Conservation (phyloP, 1,284 basidiomycete genomes). For the Pulchroboletus neoregius region DNA sequence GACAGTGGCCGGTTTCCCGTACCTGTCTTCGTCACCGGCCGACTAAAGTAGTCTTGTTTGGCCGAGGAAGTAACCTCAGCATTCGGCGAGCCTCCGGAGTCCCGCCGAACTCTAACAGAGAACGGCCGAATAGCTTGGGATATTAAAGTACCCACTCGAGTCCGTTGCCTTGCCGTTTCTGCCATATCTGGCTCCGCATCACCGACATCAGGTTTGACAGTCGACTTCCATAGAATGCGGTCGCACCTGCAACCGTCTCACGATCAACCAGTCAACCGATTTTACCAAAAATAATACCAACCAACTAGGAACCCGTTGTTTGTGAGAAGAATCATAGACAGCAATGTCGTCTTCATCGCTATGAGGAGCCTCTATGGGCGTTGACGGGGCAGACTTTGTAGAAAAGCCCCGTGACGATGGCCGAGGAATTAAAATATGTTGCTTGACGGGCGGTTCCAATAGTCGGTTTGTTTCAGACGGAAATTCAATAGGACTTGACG, state of each 20-base stretch:
- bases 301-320: slow-evolving; percentile 81
- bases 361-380: slow-evolving; percentile 35
- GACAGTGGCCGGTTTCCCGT: slow-evolving; percentile 24
- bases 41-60: slow-evolving; percentile 26
- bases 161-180: slow-evolving; percentile 37
- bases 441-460: slow-evolving; percentile 26
- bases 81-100: slow-evolving; percentile 38
- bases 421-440: slow-evolving; percentile 36
- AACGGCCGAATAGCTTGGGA: slow-evolving; percentile 52
- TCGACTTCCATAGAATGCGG: slow-evolving; percentile 75
- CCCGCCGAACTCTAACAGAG: slow-evolving; percentile 40
- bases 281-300: slow-evolving; percentile 27
- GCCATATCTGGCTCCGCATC: slow-evolving; percentile 39
- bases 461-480: slow-evolving; percentile 8
- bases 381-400: slow-evolving; percentile 36
- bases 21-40: slow-evolving; percentile 11
- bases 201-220: slow-evolving; percentile 44
- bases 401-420: slow-evolving; percentile 37
- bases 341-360: slow-evolving; percentile 47
- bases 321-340: slow-evolving; percentile 74
- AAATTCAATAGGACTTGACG: slow-evolving; percentile 23
- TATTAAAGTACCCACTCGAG: slow-evolving; percentile 50
- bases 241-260: slow-evolving; percentile 55
- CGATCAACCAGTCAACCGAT: slow-evolving; percentile 2
- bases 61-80: slow-evolving; percentile 19